A percentile compares a stretch with the other conserved stretches of the same genome.
These are phyloP conservation scores for Pyrus pyrifolia DNA, from an alignment of 306 rosid species.

Conservation along the genomic window DNA sequence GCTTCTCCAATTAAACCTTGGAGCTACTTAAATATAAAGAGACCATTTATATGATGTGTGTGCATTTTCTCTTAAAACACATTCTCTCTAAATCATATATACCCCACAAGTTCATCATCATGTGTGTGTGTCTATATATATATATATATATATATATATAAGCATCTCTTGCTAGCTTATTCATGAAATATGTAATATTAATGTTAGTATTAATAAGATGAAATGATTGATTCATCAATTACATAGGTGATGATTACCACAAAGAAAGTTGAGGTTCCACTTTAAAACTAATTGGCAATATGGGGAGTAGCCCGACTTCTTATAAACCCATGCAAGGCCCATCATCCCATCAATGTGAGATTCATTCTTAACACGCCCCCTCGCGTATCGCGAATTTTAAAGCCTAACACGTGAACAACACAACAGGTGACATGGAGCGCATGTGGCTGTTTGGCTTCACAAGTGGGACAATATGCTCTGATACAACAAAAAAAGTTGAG, in stretches of 20 bases:
- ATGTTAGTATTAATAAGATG: not conserved
- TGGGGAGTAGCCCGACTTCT: too few species aligned
- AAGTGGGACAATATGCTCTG: too few species aligned
- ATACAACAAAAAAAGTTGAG: too few species aligned
- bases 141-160: not conserved
- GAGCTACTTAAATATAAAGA: conserved; percentile 18
- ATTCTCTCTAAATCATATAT: conserved; percentile 22
- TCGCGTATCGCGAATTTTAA: too few species aligned
- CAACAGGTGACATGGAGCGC: too few species aligned
- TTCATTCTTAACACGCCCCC: too few species aligned
- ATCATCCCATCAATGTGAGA: too few species aligned
- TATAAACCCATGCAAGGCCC: too few species aligned
- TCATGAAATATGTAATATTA: not conserved
- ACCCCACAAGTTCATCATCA: conserved; percentile 13
- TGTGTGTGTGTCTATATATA: not conserved
- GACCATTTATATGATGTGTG: conserved; percentile 19
- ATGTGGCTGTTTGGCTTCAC: too few species aligned
- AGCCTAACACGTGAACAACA: too few species aligned
- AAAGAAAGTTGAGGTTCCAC: too few species aligned
- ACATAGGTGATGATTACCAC: not conserved
- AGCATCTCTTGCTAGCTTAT: not conserved
- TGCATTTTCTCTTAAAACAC: conserved; percentile 24
- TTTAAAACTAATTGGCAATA: too few species aligned
- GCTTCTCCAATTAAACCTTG: conserved; percentile 23
- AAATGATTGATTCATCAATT: not conserved